Percentiles rank a stretch among this genome's conserved stretches.
phyloP scores from a whole-genome alignment of 2,329 filamentous ascomycete species.

The Thelonectria blattea region DNA sequence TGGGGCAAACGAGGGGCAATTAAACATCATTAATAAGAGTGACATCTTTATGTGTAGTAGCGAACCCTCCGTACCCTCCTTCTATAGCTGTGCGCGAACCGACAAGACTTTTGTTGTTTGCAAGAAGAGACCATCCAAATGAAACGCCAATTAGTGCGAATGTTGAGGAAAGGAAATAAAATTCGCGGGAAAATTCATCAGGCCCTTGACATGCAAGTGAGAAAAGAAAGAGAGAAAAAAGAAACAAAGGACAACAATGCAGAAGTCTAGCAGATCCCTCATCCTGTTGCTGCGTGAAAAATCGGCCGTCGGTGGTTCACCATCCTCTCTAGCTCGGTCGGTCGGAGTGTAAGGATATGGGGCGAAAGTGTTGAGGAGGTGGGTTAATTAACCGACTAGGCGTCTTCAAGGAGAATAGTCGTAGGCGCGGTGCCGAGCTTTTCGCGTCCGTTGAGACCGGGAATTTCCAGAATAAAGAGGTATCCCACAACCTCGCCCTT shows the following conservation, averaged over 20 bases:
- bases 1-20: slow-evolving; percentile 6
- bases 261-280: slow-evolving; percentile 27
- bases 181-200: slow-evolving; percentile 13
- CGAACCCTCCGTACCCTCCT: slow-evolving; percentile 28
- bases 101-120: slow-evolving; percentile 38
- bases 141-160: slow-evolving; percentile 38
- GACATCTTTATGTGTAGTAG: slow-evolving; percentile 38
- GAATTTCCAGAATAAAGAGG: slow-evolving; percentile 94
- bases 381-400: slow-evolving; percentile 21
- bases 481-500: slow-evolving; percentile 87
- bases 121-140: slow-evolving; percentile 31
- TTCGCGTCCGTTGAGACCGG: slow-evolving; percentile 88
- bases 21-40: slow-evolving; percentile 33
- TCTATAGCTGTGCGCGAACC: slow-evolving; percentile 36
- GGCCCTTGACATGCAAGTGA: slow-evolving; percentile 24
- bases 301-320: slow-evolving; percentile 21
- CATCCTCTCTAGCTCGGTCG: slow-evolving; percentile 21
- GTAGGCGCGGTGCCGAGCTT: slow-evolving; percentile 83
- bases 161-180: slow-evolving; percentile 28
- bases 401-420: slow-evolving; percentile 76
- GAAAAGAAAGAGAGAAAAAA: slow-evolving; percentile 17
- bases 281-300: slow-evolving; percentile 21
- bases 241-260: slow-evolving; percentile 22
- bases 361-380: slow-evolving; percentile 20
- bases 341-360: slow-evolving; percentile 23